Conservation (phyloP, 208 protist genomes). For the Wallacemonas sp. region DNA sequence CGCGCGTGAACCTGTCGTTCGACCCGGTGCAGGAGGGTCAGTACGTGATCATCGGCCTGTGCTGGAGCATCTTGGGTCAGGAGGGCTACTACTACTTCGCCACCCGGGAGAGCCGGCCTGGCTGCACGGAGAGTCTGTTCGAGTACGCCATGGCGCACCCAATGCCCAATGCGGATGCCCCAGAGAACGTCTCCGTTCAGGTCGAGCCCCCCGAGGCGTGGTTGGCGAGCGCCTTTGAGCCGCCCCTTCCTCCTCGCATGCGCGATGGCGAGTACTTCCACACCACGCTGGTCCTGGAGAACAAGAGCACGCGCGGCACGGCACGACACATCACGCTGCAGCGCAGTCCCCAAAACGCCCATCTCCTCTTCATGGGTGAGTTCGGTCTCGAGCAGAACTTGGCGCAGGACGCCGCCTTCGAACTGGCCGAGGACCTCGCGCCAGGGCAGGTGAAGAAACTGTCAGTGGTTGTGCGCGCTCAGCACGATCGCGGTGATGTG, state of each 20-base stretch:
- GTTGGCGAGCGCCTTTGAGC: constrained; percentile 51
- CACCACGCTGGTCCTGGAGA: constrained; percentile 61
- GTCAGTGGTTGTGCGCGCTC: constrained; percentile 51
- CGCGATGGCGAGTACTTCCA: constrained; percentile 79
- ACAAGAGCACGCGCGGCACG: constrained; percentile 52
- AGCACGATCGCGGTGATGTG: constrained; percentile 51
- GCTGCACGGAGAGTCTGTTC: constrained; percentile 47
- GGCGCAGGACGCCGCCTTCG: constrained; percentile 39
- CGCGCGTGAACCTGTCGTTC: constrained; percentile 56
- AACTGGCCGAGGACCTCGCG: constrained; percentile 43
- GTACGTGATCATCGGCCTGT: constrained; percentile 78
- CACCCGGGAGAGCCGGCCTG: constrained; percentile 44
- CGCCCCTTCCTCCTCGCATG: constrained; percentile 59
- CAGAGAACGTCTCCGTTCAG: constrained; percentile 67
- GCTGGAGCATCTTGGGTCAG: constrained; percentile 56
- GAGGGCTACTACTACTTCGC: constrained; percentile 87
- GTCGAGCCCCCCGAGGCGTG: constrained; percentile 65
- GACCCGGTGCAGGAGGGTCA: constrained; percentile 54
- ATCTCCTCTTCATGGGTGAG: constrained; percentile 62
- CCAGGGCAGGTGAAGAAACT: constrained; percentile 44
- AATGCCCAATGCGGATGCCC: constrained; percentile 47
- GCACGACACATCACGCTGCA: constrained; percentile 72
- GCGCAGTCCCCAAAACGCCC: constrained; percentile 63
- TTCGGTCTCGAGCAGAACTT: constrained; percentile 53
- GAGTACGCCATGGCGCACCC: constrained; percentile 80